A percentile compares a stretch with the other conserved stretches of the same genome.
These are phyloP conservation scores for Neospermospora avenae DNA, from an alignment of 2,329 filamentous ascomycete genomes.

Conservation along the genomic window DNA sequence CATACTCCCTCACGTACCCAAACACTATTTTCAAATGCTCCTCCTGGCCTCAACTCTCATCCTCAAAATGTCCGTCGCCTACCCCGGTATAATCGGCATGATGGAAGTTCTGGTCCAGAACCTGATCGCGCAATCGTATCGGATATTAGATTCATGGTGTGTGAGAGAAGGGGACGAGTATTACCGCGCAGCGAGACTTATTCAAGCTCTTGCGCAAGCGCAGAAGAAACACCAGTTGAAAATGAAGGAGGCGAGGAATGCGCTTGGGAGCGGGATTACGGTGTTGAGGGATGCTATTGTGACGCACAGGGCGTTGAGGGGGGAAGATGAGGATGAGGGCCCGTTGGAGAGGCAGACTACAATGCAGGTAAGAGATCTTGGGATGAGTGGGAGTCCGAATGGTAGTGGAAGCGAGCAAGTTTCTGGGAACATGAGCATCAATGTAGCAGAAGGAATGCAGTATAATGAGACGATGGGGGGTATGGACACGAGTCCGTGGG, in stretches of 20 bases:
- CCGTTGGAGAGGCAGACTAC: neutral
- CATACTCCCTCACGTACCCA: constrained; percentile 5
- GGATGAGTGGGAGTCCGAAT: neutral
- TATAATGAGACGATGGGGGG: neutral
- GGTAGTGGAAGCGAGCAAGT: neutral
- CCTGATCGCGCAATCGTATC: neutral
- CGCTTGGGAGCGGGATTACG: neutral
- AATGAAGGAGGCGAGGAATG: neutral
- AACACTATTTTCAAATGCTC: constrained; percentile 12
- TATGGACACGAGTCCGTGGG: neutral
- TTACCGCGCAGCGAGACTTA: neutral
- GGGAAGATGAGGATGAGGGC: neutral
- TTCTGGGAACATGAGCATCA: too few species aligned
- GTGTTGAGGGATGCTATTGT: neutral
- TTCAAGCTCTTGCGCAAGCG: neutral
- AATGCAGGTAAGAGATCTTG: neutral
- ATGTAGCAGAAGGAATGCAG: neutral
- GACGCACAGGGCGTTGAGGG: neutral
- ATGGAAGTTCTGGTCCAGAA: constrained; percentile 1
- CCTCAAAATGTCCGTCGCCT: constrained; percentile 1
- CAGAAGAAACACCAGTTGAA: constrained; percentile 3
- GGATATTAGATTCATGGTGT: neutral
- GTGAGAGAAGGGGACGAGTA: constrained; percentile 1
- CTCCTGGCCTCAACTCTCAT: constrained; percentile 10
- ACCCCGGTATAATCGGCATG: neutral